These are phyloP conservation scores for Begonia fuchsioides DNA, from an alignment of 306 rosid species.

Conservation along the genomic window DNA sequence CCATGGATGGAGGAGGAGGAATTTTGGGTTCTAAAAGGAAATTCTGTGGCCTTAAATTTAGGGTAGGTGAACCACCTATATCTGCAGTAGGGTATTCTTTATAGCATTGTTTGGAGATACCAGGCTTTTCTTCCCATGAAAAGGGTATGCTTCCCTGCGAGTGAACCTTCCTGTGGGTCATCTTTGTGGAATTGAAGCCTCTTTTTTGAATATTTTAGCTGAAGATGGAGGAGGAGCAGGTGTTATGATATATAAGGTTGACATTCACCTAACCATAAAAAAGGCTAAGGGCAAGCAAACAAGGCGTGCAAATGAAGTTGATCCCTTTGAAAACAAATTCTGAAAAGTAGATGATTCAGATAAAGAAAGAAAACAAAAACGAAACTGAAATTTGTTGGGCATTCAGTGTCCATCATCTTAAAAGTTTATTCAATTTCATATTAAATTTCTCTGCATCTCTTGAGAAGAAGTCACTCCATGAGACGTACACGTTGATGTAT, in stretches of 20 bases:
- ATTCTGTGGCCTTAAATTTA: not conserved
- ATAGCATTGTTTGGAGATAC: constrained; percentile 35
- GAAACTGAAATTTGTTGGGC: too few species aligned
- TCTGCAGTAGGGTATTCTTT: not conserved
- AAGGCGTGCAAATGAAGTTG: constrained; percentile 47
- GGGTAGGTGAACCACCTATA: not conserved
- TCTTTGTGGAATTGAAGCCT: not conserved
- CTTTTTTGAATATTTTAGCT: constrained; percentile 4
- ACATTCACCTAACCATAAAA: constrained; percentile 31
- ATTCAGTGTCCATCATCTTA: too few species aligned
- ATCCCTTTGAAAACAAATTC: constrained; percentile 19
- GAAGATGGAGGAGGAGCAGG: constrained; percentile 5
- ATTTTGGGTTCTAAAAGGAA: constrained; percentile 22
- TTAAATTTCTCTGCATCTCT: too few species aligned
- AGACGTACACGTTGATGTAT: too few species aligned
- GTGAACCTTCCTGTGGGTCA: constrained; percentile 54
- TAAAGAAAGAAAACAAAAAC: not conserved
- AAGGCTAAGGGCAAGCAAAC: constrained; percentile 27
- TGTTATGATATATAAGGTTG: constrained; percentile 12
- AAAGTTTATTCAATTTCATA: too few species aligned
- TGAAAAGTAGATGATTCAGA: not conserved
- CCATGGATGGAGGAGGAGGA: constrained; percentile 86
- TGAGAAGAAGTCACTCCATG: too few species aligned
- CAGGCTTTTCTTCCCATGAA: constrained; percentile 77
- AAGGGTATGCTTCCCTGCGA: constrained; percentile 84